These are phyloP conservation scores for Penicillium decumbens DNA, from an alignment of 2,329 filamentous ascomycete genomes.

Conservation along the genomic window DNA sequence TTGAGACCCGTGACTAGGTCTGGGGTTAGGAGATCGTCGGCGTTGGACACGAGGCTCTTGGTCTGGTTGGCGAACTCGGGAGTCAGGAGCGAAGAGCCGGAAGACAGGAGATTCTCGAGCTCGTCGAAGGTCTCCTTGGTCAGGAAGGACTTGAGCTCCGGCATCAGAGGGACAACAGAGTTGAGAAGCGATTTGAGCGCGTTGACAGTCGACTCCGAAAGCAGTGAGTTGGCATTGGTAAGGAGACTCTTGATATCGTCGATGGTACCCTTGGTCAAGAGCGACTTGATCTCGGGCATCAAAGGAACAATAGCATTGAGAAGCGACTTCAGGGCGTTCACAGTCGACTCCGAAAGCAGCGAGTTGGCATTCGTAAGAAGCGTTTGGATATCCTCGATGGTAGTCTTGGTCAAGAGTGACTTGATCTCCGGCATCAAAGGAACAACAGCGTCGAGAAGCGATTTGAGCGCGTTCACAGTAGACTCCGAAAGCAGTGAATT, in stretches of 20 bases:
- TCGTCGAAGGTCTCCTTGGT: constrained; percentile 18
- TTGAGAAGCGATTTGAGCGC: constrained; percentile 21
- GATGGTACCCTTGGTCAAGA: constrained; percentile 57
- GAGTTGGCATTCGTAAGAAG: constrained; percentile 20
- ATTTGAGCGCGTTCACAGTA: constrained; percentile 17
- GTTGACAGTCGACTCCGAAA: constrained; percentile 5
- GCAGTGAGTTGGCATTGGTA: constrained; percentile 12
- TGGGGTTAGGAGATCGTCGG: constrained; percentile 19
- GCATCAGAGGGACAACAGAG: constrained; percentile 15
- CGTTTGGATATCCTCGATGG: constrained; percentile 15
- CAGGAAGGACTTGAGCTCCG: constrained; percentile 18
- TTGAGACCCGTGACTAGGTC: constrained; percentile 15
- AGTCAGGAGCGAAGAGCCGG: constrained; percentile 1
- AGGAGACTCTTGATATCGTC: constrained; percentile 34
- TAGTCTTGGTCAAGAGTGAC: constrained; percentile 16
- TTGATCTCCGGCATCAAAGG: constrained; percentile 19
- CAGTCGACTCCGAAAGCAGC: constrained; percentile 15
- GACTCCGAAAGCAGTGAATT: constrained; percentile 7
- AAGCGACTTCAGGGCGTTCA: constrained; percentile 7
- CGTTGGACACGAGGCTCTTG: constrained; percentile 16
- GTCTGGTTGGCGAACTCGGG: constrained; percentile 20
- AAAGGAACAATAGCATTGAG: constrained; percentile 34
- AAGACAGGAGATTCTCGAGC: constrained; percentile 14
- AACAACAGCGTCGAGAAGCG: constrained; percentile 11
- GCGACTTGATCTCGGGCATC: constrained; percentile 63